Base-by-base conservation (phyloP, 768 basidiomycete genomes). In the Polyporus arcularius region DNA sequence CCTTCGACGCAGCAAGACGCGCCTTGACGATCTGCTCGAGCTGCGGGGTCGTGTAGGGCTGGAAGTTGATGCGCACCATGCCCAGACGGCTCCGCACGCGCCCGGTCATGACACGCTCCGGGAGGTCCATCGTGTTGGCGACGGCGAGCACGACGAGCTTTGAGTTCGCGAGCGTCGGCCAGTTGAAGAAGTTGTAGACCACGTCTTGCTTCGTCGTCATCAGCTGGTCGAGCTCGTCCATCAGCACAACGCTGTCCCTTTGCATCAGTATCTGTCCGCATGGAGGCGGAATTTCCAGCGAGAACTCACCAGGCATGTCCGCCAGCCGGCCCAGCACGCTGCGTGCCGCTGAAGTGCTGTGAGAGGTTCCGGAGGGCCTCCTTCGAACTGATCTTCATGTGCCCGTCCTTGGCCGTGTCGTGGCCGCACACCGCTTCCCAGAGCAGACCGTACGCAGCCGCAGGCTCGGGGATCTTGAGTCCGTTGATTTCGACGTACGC, bases 121-220 rank as follows among this genome's bases (percentile, higher is more conserved):
- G 97, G 55, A 98, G 80, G 70, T 98, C 96, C 92, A 97, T 96
- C 32, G 96, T 95, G 71, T 98, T 99, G 7, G 97, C 97, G 1
- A 99, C 95, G 0, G 97, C 96, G 53, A 99, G 84, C 2, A 99
- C 97, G 53, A 98, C 87, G 5, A 99, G 82, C 72, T 91, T 92
- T 59, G 94, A 95, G 18, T 86, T 87, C 0, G 84, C 81, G 53
- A 97, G 79, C 4, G 95, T 96, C 2, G 97, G 97, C 96, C 97
- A 99, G 72, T 99, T 98, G 82, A 98, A 98, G 76, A 99, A 98
- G 70, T 98, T 98, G 76, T 99, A 99, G 21, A 99, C 91, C 10
- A 99, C 96, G 60, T 99, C 96, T 72, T 99, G 96, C 71, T 97
- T 97, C 16, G 90, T 80, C 1, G 96, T 98, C 67, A 98, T 86